Base-by-base conservation (phyloP, 164 flowering plant species). In the Vitis riparia region DNA sequence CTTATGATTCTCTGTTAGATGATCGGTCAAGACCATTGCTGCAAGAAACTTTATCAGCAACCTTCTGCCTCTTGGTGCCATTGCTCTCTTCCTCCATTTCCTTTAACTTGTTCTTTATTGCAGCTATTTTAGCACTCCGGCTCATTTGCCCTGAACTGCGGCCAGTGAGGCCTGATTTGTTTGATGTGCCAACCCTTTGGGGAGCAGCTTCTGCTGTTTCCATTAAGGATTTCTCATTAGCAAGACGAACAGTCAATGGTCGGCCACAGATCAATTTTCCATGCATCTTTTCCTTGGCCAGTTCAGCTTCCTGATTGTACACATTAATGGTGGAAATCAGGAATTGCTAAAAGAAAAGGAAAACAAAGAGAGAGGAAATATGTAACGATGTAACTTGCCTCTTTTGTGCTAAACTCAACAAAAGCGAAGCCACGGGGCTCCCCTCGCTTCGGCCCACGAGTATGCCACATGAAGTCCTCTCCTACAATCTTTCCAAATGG, bases 401-500 rank as follows among this genome's bases (percentile, higher is more conserved):
- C 93, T 85, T 78, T 87, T 30, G 86, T 76, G 80, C 88, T 84
- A 67, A 77, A 93, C 79, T 91, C 85, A 70, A 93, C 74, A 63
- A 93, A 93, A 71, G 98, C 97, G 84, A 78, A 93, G 11, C 98
- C 98, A 16, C 94, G 92, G 14, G 98, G 98, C 73, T 86, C 90
- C 52, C 97, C 98, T 16, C 92, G 92, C 70, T 84, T 90, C 3
- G 92, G 95, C 4, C 98, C 98, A 68, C 93, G 93, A 29, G 91
- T 89, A 68, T 91, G 98, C 95, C 93, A 90, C 58, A 93, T 62
- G 66, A 86, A 93, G 69, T 93, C 95, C 71, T 90, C 97, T 0
- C 90, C 79, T 49, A 88, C 75, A 27, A 93, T 93, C 82, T 89
- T 93, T 37, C 98, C 98, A 74, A 63, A 93, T 55, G 97, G 89